Evolutionary conservation across 2,329 filamentous ascomycete genomes (phyloP), one percentile per base, ranked within the genome.

Genomic region (Cercospora sesami): DNA sequence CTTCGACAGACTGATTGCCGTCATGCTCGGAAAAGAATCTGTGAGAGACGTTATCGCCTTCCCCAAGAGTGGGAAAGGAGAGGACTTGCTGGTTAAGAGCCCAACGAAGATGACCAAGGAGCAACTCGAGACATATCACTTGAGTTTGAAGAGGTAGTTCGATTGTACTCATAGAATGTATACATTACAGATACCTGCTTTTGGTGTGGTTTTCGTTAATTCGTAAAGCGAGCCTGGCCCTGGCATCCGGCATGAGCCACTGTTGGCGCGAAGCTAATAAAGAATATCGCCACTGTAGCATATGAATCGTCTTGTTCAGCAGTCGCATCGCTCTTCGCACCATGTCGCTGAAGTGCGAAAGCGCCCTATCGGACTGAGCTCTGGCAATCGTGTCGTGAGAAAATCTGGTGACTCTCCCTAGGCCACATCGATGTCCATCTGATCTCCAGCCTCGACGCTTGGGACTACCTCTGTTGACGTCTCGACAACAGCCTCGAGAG

Each of bases 21-120:
- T 97, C 0, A 86, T 99, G 84, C 86, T 90, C 23, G 90, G 90
- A 1, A 90, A 86, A 33, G 85, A 90, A 10, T 93, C 90, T 1
- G 90, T 99, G 3, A 85, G 92, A 68, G 94, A 99, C 81, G 94
- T 99, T 1, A 97, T 99, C 79, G 94, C 94, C 0, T 99, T 99
- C 76, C 96, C 95, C 0, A 99, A 99, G 83, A 94, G 88, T 69
- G 93, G 93, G 69, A 93, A 89, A 78, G 94, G 95, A 0, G 91
- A 96, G 76, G 95, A 99, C 80, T 80, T 88, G 66, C 86, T 96
- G 79, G 92, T 96, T 2, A 89, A 87, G 73, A 92, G 91, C 70
- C 95, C 95, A 0, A 89, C 89, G 61, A 79, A 78, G 70, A 83
- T 96, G 71, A 91, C 86, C 0, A 81, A 87, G 67, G 86, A 86